Percentiles rank a stretch among this genome's conserved stretches.
Conservation (phyloP, 306 rosid genomes). For the Prunus fruticosa region DNA sequence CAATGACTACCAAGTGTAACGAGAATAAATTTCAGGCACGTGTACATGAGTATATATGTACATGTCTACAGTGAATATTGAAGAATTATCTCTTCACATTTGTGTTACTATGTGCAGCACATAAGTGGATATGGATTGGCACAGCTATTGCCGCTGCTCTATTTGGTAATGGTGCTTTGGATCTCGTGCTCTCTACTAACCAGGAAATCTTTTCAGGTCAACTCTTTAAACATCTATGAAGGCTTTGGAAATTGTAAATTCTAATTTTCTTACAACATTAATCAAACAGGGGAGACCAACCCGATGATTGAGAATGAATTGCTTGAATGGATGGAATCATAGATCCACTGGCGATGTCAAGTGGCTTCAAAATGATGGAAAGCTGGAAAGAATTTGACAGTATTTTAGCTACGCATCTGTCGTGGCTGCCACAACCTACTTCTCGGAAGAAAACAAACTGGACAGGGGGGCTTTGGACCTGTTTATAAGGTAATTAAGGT, state of each 20-base stretch:
- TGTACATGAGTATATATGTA: background rate
- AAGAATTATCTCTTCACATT: background rate
- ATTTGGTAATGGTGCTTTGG: background rate
- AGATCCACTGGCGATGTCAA: background rate
- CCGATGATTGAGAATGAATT: background rate
- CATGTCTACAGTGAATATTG: no score
- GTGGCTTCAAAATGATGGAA: background rate
- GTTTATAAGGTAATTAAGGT: background rate
- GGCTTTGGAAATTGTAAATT: no score
- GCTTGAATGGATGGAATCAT: no score
- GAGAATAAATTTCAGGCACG: background rate
- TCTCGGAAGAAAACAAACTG: background rate
- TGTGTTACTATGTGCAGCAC: background rate
- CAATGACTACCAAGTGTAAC: background rate
- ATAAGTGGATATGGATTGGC: background rate
- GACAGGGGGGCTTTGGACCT: background rate
- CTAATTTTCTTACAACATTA: no score
- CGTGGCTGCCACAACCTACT: background rate
- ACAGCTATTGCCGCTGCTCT: background rate
- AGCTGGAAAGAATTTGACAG: background rate
- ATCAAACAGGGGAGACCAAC: no score
- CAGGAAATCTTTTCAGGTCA: background rate
- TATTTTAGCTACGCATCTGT: background rate
- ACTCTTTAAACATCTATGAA: background rate
- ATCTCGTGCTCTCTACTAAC: background rate